Percentiles rank a stretch among this genome's conserved stretches.
phyloP scores from a whole-genome alignment of 1,284 basidiomycete species.

The Cystobasidiaceae sp. region DNA sequence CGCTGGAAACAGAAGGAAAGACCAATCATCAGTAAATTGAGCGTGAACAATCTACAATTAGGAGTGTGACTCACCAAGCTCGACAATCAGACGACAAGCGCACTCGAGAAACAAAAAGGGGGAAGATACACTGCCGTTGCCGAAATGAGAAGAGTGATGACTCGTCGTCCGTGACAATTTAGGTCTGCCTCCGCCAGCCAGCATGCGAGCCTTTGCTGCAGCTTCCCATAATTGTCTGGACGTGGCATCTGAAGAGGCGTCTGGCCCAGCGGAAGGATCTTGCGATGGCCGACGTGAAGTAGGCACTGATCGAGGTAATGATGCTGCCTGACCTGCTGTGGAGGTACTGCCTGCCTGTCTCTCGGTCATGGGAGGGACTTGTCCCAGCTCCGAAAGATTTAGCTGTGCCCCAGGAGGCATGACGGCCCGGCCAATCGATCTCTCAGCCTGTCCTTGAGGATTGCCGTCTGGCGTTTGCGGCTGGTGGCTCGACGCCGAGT shows the following conservation, averaged over 20 bases:
- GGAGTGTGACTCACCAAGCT: slow-evolving; percentile 52
- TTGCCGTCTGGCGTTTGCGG: background rate
- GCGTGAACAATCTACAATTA: no score
- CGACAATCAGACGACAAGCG: slow-evolving; percentile 61
- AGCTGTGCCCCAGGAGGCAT: background rate
- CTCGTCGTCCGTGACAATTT: slow-evolving; percentile 26
- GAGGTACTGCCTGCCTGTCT: background rate
- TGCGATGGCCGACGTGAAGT: slow-evolving; percentile 5
- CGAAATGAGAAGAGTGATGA: slow-evolving; percentile 46
- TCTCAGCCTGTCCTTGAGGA: background rate
- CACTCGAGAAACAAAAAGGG: slow-evolving; percentile 98
- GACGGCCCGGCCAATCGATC: background rate
- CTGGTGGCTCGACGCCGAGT: slow-evolving; percentile 29
- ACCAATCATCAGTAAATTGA: background rate
- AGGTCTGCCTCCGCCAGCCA: slow-evolving; percentile 34
- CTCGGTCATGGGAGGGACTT: background rate
- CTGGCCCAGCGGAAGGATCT: slow-evolving; percentile 2
- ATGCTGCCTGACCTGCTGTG: background rate
- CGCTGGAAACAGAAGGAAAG: background rate
- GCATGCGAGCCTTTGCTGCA: slow-evolving; percentile 33
- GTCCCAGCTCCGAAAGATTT: background rate
- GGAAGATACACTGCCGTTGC: slow-evolving; percentile 71
- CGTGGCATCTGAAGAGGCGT: slow-evolving; percentile 2
- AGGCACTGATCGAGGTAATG: background rate
- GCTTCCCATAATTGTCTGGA: slow-evolving; percentile 26